Conservation (phyloP, 805 yeast species). For the Lipomyces mesembrius region DNA sequence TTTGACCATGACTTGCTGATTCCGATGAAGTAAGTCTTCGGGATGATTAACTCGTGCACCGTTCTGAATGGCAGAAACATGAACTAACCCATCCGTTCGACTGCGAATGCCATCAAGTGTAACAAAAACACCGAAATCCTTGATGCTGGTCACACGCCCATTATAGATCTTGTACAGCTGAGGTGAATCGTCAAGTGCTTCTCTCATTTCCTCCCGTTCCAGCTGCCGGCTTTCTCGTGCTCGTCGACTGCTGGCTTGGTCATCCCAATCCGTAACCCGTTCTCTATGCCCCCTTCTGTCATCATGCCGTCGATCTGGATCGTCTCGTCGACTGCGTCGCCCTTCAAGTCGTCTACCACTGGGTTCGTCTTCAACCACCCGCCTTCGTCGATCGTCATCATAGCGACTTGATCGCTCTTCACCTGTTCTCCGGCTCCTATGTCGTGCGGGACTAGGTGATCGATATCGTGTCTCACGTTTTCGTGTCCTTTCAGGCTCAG, state of each 20-base stretch:
- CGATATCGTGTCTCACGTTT: not conserved
- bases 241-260: not conserved
- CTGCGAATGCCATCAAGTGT: slow-evolving; percentile 51
- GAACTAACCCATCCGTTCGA: slow-evolving; percentile 67
- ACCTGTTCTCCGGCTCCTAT: slow-evolving; percentile 1
- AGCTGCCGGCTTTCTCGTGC: not conserved
- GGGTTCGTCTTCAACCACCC: slow-evolving; percentile 1
- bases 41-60: slow-evolving; percentile 60
- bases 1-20: slow-evolving; percentile 69
- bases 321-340: slow-evolving; percentile 8
- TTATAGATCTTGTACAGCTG: slow-evolving; percentile 55
- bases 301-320: not conserved
- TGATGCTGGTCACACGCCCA: slow-evolving; percentile 65
- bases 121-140: slow-evolving; percentile 80
- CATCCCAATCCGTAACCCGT: not conserved
- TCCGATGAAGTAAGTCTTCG: slow-evolving; percentile 57
- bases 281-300: not conserved
- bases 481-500: not conserved
- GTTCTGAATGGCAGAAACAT: slow-evolving; percentile 67
- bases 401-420: not conserved
- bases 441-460: slow-evolving; percentile 14
- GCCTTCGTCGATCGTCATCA: not conserved
- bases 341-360: not conserved
- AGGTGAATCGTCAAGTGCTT: slow-evolving; percentile 45
- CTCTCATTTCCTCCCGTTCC: not conserved